Evolutionary conservation across 257 asterid genomes (phyloP).

Genomic region (Sherardia arvensis): DNA sequence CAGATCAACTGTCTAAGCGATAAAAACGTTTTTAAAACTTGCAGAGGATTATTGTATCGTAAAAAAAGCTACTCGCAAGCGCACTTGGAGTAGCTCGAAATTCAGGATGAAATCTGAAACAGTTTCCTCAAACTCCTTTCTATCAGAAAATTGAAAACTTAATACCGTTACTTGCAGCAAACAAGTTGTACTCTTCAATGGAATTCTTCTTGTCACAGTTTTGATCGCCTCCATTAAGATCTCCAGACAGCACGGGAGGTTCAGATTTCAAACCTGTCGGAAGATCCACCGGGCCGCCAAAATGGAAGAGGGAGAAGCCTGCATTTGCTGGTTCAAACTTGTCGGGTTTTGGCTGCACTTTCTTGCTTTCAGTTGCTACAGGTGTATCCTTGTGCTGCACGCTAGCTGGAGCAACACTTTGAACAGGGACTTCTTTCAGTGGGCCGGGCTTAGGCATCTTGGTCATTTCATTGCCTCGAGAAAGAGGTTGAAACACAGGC

Average conservation of each 20-base stretch:
- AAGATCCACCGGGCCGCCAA: conserved; percentile 79
- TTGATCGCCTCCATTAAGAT: conserved; percentile 23
- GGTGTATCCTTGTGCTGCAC: conserved; percentile 26
- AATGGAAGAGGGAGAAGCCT: conserved; percentile 92
- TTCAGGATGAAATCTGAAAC: conserved; percentile 19
- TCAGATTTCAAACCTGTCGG: conserved; percentile 53
- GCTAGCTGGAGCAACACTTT: conserved; percentile 22
- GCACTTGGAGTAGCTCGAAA: conserved; percentile 29
- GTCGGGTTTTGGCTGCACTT: conserved; percentile 32
- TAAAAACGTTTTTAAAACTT: conserved; percentile 12
- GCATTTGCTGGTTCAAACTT: conserved; percentile 29
- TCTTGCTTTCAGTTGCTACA: conserved; percentile 24
- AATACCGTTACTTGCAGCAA: conserved; percentile 75
- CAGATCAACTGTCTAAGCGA: conserved; percentile 16
- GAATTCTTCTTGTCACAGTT: conserved; percentile 44
- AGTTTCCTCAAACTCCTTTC: conserved; percentile 26
- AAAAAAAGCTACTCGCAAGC: conserved; percentile 33
- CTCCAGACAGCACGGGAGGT: conserved; percentile 27
- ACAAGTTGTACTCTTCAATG: conserved; percentile 81
- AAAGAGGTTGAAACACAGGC: conserved; percentile 50
- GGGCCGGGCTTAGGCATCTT: conserved; percentile 30
- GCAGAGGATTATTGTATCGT: conserved; percentile 30
- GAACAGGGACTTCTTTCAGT: conserved; percentile 23
- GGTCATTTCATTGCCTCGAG: conserved; percentile 39
- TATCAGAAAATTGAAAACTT: conserved; percentile 70